These are phyloP conservation scores for Fusarium robinianum DNA, from an alignment of 2,329 filamentous ascomycete species.

Conservation along the genomic window DNA sequence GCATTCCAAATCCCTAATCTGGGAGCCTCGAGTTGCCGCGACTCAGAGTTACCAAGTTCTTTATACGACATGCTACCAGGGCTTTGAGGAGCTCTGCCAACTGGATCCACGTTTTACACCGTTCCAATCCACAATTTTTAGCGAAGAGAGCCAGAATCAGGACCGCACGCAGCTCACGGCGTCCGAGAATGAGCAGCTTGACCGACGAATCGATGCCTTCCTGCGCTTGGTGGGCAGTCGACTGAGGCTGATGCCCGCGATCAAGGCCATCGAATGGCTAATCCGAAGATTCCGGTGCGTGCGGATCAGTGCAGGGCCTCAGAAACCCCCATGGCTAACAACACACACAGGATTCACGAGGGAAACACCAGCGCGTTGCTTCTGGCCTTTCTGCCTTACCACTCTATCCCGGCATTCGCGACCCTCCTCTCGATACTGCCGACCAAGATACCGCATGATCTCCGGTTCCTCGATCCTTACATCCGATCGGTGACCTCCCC, in stretches of 20 bases:
- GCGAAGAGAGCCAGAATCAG: slow-evolving; percentile 86
- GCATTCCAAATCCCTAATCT: slow-evolving; percentile 94
- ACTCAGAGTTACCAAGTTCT: slow-evolving; percentile 89
- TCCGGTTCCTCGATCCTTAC: slow-evolving; percentile 87
- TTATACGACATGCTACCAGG: slow-evolving; percentile 83
- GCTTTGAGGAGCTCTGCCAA: slow-evolving; percentile 88
- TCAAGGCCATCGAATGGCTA: slow-evolving; percentile 94
- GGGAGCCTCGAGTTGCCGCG: slow-evolving; percentile 81
- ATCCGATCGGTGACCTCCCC: slow-evolving; percentile 75
- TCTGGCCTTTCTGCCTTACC: slow-evolving; percentile 89
- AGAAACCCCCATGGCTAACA: slow-evolving; percentile 10
- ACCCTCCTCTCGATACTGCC: slow-evolving; percentile 88
- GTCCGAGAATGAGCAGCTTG: slow-evolving; percentile 79
- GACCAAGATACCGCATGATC: slow-evolving; percentile 70
- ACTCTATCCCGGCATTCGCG: slow-evolving; percentile 81
- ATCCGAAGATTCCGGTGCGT: slow-evolving; percentile 83
- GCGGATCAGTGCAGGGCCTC: neutral
- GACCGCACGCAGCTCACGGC: slow-evolving; percentile 85
- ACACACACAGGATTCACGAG: slow-evolving; percentile 74
- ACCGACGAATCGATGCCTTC: slow-evolving; percentile 79
- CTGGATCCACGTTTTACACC: slow-evolving; percentile 78
- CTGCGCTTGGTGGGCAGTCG: slow-evolving; percentile 77
- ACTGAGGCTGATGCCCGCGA: slow-evolving; percentile 80
- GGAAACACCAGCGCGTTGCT: slow-evolving; percentile 80
- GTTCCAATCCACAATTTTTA: slow-evolving; percentile 83